These are phyloP conservation scores for Alternaria conjuncta DNA, from an alignment of 2,329 filamentous ascomycete species.

Conservation along the genomic window DNA sequence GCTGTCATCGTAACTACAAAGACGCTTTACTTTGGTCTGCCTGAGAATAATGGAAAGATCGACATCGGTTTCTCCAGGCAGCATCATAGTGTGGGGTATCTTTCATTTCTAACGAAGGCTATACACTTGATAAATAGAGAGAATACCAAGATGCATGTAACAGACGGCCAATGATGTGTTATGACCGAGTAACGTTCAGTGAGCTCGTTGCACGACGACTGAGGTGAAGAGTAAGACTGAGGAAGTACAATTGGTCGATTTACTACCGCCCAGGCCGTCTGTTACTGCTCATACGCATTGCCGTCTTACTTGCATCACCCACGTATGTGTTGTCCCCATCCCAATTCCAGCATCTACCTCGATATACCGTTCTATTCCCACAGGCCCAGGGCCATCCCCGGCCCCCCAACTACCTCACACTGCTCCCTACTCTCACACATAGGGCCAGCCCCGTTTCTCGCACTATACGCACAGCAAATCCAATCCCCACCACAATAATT, in stretches of 20 bases:
- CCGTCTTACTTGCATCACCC: not conserved
- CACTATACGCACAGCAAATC: not conserved
- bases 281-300: not conserved
- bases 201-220: not conserved
- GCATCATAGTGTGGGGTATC: not conserved
- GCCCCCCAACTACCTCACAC: not conserved
- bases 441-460: not conserved
- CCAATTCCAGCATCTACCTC: not conserved
- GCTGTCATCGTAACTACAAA: not conserved
- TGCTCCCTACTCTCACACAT: not conserved
- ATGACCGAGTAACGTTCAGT: not conserved
- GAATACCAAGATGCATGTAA: not conserved
- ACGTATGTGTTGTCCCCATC: not conserved
- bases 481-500: not conserved
- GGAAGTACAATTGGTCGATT: not conserved
- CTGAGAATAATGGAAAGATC: not conserved
- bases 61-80: not conserved
- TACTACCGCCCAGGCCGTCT: not conserved
- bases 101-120: not conserved
- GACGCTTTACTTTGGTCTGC: not conserved
- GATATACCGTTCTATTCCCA: not conserved
- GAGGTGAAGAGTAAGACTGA: not conserved
- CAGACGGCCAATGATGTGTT: not conserved
- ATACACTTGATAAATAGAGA: not conserved
- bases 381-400: not conserved